Base-by-base conservation (phyloP, 192 early-diverging fungal genomes). In the Mortierella antarctica region DNA sequence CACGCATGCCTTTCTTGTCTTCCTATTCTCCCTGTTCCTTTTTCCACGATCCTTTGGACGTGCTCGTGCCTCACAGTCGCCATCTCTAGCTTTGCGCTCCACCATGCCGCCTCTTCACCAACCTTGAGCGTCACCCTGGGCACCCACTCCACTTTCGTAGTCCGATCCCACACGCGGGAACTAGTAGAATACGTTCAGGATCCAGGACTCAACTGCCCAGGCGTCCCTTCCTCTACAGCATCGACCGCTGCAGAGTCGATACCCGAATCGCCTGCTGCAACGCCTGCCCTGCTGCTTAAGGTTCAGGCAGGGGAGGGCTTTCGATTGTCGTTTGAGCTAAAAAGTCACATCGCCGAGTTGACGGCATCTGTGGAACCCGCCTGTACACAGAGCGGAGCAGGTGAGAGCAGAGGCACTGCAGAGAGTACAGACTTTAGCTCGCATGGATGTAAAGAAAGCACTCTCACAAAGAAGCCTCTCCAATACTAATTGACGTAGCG, bases 151-250 rank as follows among this genome's bases (percentile, higher is more conserved):
- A 54, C 40, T 1, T 63, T 80, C 6, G 77, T 60, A 6, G 63
- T 72, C 52, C 77, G 55, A 67, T 80, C 70, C 17, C 64, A 67
- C 44, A 58, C 70, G 41, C 18, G 20, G 40, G 77, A 68, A 18
- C 64, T 58, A 42, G 57, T 80, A 52, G 77, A 80, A 18, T 72
- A 61, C 64, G 77, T 80, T 1, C 77, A 58, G 21, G 70, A 79
- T 31, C 64, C 64, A 39, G 69, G 67, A 31, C 15, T 14, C 45
- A 2, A 0, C 46, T 23, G 39, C 12, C 7, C 71, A 40, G 0
- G 11, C 41, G n/a, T n/a, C 14, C 21, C 55, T 42, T 48, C 41
- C 48, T 18, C 57, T 2, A 59, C 65, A 8, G 20, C 64, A 13
- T 18, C 71, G 14, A 31, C 9, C 0, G 42, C 48, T 12, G n/a